Conservation (phyloP, 805 yeast species). For the Schizosaccharomyces cryophilus region DNA sequence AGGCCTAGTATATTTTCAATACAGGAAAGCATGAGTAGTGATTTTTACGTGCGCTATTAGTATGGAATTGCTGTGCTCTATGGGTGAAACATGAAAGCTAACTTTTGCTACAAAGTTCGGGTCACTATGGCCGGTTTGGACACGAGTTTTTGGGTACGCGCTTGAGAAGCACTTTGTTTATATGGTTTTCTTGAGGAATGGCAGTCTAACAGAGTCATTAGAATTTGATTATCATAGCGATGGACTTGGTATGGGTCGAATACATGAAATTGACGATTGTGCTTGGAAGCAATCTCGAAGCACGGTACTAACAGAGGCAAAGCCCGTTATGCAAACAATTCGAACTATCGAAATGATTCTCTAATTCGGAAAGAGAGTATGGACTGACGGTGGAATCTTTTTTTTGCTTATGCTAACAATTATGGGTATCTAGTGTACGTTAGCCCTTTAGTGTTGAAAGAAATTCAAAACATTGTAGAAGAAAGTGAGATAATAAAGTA, state of each 20-base stretch:
- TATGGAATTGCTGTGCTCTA: not conserved
- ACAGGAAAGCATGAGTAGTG: not conserved
- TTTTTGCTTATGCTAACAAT: not conserved
- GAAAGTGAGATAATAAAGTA: slow-evolving; percentile 19
- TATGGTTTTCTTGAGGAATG: too few species aligned
- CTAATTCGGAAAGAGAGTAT: slow-evolving; percentile 17
- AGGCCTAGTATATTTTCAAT: too few species aligned
- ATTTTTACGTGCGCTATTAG: slow-evolving; percentile 20
- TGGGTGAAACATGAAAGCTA: not conserved
- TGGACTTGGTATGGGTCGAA: slow-evolving; percentile 12
- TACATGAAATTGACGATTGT: not conserved
- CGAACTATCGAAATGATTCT: slow-evolving; percentile 22
- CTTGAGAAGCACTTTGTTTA: too few species aligned
- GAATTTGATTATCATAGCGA: slow-evolving; percentile 17
- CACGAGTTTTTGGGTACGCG: slow-evolving; percentile 20
- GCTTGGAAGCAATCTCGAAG: not conserved
- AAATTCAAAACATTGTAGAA: slow-evolving; percentile 15
- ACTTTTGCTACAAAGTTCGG: slow-evolving; percentile 11
- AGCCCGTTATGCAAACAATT: slow-evolving; percentile 22
- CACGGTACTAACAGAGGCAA: not conserved
- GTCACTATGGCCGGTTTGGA: slow-evolving; percentile 22
- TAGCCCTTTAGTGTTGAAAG: slow-evolving; percentile 16
- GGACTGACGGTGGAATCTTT: slow-evolving; percentile 4
- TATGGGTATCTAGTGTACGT: slow-evolving; percentile 12
- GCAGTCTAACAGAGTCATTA: not conserved